A percentile compares a stretch with the other conserved stretches of the same genome.
Evolutionary conservation across 768 basidiomycete genomes (phyloP).

Genomic region (Serendipita vermifera): DNA sequence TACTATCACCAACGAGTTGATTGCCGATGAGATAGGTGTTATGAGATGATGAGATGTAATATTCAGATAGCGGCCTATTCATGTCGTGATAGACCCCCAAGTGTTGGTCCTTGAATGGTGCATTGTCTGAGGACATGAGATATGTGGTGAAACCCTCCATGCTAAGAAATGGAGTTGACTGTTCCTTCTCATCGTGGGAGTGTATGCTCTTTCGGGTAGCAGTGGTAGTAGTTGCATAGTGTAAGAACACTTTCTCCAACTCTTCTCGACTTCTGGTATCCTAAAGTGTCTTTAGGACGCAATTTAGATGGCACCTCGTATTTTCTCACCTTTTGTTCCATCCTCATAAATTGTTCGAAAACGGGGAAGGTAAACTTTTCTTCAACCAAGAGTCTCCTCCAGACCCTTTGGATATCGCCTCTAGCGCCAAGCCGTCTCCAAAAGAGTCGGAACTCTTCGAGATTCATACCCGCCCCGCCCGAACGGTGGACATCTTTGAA

Average conservation of each 20-base stretch:
- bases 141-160: slow-evolving; percentile 63
- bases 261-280: too few relatives aligned
- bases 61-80: slow-evolving; percentile 76
- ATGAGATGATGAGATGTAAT: slow-evolving; percentile 81
- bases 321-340: slow-evolving; percentile 36
- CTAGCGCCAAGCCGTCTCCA: too few relatives aligned
- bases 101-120: slow-evolving; percentile 42
- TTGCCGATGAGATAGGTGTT: slow-evolving; percentile 85
- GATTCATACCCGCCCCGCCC: not conserved
- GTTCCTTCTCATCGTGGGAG: slow-evolving; percentile 13
- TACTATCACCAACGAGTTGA: slow-evolving; percentile 37
- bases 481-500: slow-evolving; percentile 36
- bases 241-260: not conserved
- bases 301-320: too few relatives aligned
- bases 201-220: not conserved
- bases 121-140: slow-evolving; percentile 68
- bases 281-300: too few relatives aligned
- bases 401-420: not conserved
- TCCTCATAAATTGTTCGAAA: slow-evolving; percentile 41
- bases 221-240: not conserved
- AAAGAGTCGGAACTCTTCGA: slow-evolving; percentile 6
- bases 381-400: not conserved
- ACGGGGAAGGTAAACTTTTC: slow-evolving; percentile 25
- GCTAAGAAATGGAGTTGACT: slow-evolving; percentile 27
- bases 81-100: slow-evolving; percentile 61